These are phyloP conservation scores for Metrosideros polymorpha DNA, from an alignment of 441 rosid genomes.

Conservation along the genomic window DNA sequence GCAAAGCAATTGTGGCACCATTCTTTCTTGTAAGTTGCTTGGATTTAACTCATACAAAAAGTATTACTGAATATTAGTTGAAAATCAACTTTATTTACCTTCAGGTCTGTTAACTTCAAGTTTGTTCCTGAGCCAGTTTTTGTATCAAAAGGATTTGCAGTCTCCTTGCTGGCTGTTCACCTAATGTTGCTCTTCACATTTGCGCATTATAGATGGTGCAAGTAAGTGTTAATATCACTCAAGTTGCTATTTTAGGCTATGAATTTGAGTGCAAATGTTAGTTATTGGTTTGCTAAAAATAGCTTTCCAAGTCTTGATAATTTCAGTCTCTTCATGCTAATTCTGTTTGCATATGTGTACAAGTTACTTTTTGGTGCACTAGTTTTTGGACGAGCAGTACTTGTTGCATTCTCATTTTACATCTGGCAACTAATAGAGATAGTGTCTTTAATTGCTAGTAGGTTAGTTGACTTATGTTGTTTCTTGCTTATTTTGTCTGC, in stretches of 20 bases:
- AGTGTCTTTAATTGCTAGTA: background rate
- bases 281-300: background rate
- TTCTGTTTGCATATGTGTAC: background rate
- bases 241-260: background rate
- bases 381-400: background rate
- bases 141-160: conserved; percentile 80
- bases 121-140: conserved; percentile 80
- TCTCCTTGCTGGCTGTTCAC: conserved; percentile 62
- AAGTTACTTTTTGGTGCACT: background rate
- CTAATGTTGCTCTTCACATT: conserved; percentile 50
- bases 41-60: background rate
- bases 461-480: background rate
- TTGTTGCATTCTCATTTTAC: background rate
- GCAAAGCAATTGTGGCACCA: background rate
- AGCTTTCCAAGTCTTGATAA: background rate
- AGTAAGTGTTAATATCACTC: conserved; percentile 34
- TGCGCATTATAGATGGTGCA: conserved; percentile 91
- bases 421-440: background rate
- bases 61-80: background rate
- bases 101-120: conserved; percentile 98
- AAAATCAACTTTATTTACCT: conserved; percentile 14
- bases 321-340: background rate
- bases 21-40: background rate
- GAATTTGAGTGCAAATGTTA: background rate
- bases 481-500: background rate